phyloP scores from a whole-genome alignment of 2,329 filamentous ascomycete species.

The Monosporascus sp. region DNA sequence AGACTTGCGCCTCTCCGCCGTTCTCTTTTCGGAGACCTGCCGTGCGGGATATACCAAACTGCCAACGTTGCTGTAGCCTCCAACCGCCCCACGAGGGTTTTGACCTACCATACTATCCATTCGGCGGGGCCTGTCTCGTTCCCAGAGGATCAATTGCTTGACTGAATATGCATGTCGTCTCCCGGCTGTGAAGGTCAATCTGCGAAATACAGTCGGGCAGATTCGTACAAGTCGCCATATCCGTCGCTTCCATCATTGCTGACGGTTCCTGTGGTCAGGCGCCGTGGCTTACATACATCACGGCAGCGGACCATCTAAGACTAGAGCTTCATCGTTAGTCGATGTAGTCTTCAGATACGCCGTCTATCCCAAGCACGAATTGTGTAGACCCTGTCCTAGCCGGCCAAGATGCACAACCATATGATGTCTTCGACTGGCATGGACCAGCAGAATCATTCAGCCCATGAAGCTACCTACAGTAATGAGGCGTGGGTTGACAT shows the following conservation, averaged over 20 bases:
- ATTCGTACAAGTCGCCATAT: slow-evolving; percentile 25
- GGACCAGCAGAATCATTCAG: slow-evolving; percentile 41
- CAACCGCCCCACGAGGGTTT: slow-evolving; percentile 27
- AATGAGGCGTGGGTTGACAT: slow-evolving; percentile 53
- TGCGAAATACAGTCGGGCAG: slow-evolving; percentile 27
- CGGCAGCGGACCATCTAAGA: slow-evolving; percentile 13
- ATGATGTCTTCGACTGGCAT: slow-evolving; percentile 41
- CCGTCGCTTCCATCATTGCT: slow-evolving; percentile 17
- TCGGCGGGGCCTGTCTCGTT: slow-evolving; percentile 24
- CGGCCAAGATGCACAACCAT: slow-evolving; percentile 40
- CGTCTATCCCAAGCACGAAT: slow-evolving; percentile 13
- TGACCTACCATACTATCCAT: slow-evolving; percentile 30
- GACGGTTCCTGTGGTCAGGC: slow-evolving; percentile 14
- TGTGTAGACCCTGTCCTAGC: slow-evolving; percentile 14
- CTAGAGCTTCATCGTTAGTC: slow-evolving; percentile 17
- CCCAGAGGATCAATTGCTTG: slow-evolving; percentile 35
- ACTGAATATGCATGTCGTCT: slow-evolving; percentile 44
- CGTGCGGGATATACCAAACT: slow-evolving; percentile 21
- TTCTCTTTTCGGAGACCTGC: slow-evolving; percentile 26
- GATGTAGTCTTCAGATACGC: slow-evolving; percentile 18
- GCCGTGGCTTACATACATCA: slow-evolving; percentile 18
- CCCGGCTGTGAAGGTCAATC: slow-evolving; percentile 37
- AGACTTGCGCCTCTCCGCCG: slow-evolving; percentile 22
- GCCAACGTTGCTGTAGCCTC: slow-evolving; percentile 30
- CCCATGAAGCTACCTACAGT: slow-evolving; percentile 36